Evolutionary conservation across 495 filamentous ascomycete species (phyloP).

Genomic region (Neurospora sp.): DNA sequence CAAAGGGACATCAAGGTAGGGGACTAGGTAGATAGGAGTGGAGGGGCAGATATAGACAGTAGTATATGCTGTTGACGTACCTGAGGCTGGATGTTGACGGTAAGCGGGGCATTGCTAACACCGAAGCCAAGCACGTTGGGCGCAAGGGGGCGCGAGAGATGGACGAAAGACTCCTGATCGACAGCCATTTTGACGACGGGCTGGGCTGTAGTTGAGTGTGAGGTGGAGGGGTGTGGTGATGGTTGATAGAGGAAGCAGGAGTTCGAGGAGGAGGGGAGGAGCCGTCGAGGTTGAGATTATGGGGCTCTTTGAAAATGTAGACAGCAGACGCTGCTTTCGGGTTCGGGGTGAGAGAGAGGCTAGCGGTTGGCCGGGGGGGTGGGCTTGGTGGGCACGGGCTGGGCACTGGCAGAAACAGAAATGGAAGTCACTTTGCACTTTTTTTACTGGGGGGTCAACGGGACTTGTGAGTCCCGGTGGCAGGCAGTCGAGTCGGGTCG

Average conservation of each 20-base stretch:
- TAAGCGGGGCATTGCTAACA: conserved; percentile 76
- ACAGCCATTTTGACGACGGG: conserved; percentile 60
- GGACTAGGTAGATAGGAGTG: conserved; percentile 1
- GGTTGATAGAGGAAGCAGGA: background rate
- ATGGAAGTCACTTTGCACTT: background rate
- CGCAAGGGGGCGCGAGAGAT: conserved; percentile 85
- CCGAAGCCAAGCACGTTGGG: conserved; percentile 67
- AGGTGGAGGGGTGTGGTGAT: conserved; percentile 9
- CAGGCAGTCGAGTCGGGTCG: background rate
- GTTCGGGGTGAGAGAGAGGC: background rate
- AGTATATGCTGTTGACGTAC: conserved; percentile 38
- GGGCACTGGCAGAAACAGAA: background rate
- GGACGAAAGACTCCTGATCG: conserved; percentile 70
- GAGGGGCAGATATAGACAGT: conserved; percentile 5
- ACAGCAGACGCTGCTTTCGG: background rate
- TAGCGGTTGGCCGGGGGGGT: background rate
- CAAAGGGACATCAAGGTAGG: background rate
- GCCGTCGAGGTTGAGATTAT: background rate
- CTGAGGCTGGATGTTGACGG: conserved; percentile 90
- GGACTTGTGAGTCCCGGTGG: background rate
- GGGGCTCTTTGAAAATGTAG: background rate
- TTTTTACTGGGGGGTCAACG: background rate
- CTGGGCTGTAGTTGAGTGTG: conserved; percentile 9
- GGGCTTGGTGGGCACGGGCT: background rate
- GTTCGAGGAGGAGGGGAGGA: conserved; percentile 2